phyloP scores from a whole-genome alignment of 352 stramenopile species.

The Pythium coloratum region DNA sequence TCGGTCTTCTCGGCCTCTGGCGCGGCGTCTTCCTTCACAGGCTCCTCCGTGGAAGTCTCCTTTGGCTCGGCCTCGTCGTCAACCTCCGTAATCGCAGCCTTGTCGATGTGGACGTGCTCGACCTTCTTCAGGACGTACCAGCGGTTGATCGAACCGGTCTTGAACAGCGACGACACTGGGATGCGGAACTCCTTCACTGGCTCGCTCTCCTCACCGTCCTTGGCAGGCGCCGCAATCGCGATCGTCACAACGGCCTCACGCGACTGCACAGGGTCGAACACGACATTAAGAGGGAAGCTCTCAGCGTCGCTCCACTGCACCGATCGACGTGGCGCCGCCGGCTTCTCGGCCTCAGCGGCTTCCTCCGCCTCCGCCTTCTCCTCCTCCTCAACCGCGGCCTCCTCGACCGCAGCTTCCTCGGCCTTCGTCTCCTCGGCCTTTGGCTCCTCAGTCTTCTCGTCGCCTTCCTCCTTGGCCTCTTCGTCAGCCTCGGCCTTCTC shows the following conservation, averaged over 20 bases:
- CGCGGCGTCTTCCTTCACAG: constrained; percentile 22
- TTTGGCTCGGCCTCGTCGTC: constrained; percentile 12
- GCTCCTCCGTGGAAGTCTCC: not conserved
- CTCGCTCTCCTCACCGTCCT: constrained; percentile 52
- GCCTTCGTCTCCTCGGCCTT: constrained; percentile 12
- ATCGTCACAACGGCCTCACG: constrained; percentile 78
- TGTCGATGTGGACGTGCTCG: constrained; percentile 25
- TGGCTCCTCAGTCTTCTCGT: constrained; percentile 7
- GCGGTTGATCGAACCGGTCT: constrained; percentile 56
- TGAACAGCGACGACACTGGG: constrained; percentile 71
- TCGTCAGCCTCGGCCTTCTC: not conserved
- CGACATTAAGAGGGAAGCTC: constrained; percentile 64
- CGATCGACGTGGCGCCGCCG: constrained; percentile 15
- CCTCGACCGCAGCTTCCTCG: constrained; percentile 6
- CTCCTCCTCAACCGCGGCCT: not conserved
- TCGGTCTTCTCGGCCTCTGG: constrained; percentile 4
- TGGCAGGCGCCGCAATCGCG: constrained; percentile 40
- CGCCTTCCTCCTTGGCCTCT: not conserved
- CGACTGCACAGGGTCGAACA: constrained; percentile 84
- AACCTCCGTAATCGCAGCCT: constrained; percentile 24
- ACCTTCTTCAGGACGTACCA: constrained; percentile 62
- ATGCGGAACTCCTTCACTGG: constrained; percentile 81
- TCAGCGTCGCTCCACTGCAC: constrained; percentile 35
- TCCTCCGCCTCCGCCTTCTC: constrained; percentile 2
- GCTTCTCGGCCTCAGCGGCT: not conserved